Base-by-base conservation (phyloP, 768 basidiomycete genomes). In the Amanita phalloides region DNA sequence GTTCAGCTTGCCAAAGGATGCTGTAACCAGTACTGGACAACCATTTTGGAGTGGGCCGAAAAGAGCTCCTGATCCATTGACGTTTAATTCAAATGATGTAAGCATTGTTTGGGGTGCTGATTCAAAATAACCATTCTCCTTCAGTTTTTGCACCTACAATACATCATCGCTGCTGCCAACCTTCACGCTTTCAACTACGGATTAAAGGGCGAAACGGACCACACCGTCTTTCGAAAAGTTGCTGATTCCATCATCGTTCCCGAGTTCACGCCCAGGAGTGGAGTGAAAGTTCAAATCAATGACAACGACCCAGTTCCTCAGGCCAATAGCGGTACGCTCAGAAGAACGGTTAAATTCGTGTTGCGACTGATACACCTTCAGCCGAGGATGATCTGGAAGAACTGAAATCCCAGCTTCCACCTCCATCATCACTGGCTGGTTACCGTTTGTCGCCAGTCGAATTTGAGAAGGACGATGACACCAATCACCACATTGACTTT, bases 21-120 rank as follows among this genome's bases (percentile, higher is more conserved):
- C 88, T 36, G 71, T 88, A 44, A 93, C 94, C 6, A 90, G 81
- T 61, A 86, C 83, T 17, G 96, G 96, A 4, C 90, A 92, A 59
- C 94, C 93, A 9, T 99, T 99, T 78, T 99, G 96, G 96, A 94
- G 91, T 59, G 92, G 94, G 17, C 96, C 96, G 2, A 99, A 99
- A 74, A 81, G 96, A 54, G 95, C 94, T 6, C 96, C 96, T 10
- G 92, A 97, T 45, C 75, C 95, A 25, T 71, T 99, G 56, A 72
- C 73, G 4, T 99, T 98, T 69, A 76, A 93, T 68, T 79, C 90
- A 8, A 84, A 76, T 57, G 84, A 97, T 61, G 95, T 97, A 62
- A 66, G 88, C 71, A 26, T 28, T 4, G n/a, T 25, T 9, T 26
- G 23, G 43, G 17, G 52, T 50, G 20, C 51, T 43, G 26, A 20